Evolutionary conservation across 352 stramenopile species (phyloP).

Genomic region (Globisporangium camurandrum): DNA sequence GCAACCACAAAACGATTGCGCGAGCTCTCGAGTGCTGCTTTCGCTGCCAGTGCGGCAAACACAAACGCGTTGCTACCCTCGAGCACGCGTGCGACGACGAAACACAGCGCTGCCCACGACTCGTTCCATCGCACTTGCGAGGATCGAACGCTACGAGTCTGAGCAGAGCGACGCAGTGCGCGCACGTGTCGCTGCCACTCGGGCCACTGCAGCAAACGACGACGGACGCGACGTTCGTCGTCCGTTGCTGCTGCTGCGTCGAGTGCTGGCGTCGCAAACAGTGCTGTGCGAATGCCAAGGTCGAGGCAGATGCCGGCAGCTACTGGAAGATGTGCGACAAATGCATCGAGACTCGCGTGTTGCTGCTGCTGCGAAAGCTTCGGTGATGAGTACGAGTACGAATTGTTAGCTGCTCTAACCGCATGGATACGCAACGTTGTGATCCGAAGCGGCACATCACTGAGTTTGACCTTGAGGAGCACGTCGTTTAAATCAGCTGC

Average conservation of each 20-base stretch:
- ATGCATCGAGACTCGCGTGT: conserved; percentile 36
- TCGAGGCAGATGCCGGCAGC: conserved; percentile 27
- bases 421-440: conserved; percentile 29
- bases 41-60: conserved; percentile 18
- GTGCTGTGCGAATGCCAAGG: conserved; percentile 22
- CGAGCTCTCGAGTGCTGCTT: conserved; percentile 18
- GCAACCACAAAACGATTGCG: conserved; percentile 18
- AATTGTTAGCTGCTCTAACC: too few relatives aligned
- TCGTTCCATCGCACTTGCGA: conserved; percentile 17
- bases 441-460: conserved; percentile 27
- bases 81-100: conserved; percentile 26
- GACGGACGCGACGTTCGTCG: conserved; percentile 4
- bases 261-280: conserved; percentile 15
- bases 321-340: conserved; percentile 28
- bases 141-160: too few relatives aligned
- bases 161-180: too few relatives aligned
- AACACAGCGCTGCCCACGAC: conserved; percentile 29
- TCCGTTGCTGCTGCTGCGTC: neutral
- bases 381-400: too few relatives aligned
- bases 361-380: conserved; percentile 22
- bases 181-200: conserved; percentile 23
- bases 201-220: conserved; percentile 17
- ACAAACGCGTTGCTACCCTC: conserved; percentile 30
- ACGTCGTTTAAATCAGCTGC: neutral
- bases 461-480: conserved; percentile 24